These are phyloP conservation scores for Plantago rigida DNA, from an alignment of 305 asterid species.

Conservation along the genomic window DNA sequence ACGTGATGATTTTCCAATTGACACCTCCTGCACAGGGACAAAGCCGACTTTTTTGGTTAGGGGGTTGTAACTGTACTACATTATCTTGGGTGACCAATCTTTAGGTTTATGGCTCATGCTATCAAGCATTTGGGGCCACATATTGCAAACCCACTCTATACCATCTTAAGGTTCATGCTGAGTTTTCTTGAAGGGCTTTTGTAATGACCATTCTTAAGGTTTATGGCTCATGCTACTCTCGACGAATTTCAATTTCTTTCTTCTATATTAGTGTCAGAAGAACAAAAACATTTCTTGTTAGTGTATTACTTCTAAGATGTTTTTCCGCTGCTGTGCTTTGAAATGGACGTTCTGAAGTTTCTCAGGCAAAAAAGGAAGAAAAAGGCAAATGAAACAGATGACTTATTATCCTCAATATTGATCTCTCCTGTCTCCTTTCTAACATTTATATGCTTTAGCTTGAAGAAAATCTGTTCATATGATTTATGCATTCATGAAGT, in stretches of 20 bases:
- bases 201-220: no score
- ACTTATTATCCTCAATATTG: no score
- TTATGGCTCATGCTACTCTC: no score
- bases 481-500: no score
- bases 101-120: neutral
- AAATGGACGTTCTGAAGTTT: neutral
- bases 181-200: no score
- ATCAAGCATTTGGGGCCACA: neutral
- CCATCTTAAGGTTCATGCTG: neutral
- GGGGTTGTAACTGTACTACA: no score
- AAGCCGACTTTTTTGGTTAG: no score
- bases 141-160: neutral
- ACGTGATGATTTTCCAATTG: no score
- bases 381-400: neutral
- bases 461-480: no score
- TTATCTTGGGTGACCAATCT: neutral
- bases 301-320: neutral
- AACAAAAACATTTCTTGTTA: neutral
- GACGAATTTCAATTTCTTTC: neutral
- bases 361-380: neutral
- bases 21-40: no score
- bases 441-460: no score
- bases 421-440: no score
- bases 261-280: neutral
- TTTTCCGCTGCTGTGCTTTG: neutral